Percentiles rank a stretch among this genome's conserved stretches.
Conservation (phyloP, 441 rosid genomes). For the Erysimum pusillum region DNA sequence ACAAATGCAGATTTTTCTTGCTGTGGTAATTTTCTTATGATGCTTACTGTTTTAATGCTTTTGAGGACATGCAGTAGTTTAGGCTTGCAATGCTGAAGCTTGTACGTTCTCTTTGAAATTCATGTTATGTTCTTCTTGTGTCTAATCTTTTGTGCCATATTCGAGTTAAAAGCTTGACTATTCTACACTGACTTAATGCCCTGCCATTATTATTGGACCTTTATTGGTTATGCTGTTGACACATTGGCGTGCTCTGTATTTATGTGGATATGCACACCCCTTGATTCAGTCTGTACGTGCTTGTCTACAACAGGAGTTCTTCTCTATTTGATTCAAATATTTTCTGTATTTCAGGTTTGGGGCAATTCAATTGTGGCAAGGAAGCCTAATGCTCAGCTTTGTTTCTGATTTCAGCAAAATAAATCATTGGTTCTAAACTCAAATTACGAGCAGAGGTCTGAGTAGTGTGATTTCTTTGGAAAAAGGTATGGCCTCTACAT, state of each 20-base stretch:
- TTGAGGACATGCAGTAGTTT: background rate
- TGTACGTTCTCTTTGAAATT: background rate
- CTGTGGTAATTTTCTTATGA: background rate
- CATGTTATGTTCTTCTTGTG: background rate
- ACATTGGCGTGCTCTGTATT: background rate
- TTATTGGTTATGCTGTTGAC: background rate
- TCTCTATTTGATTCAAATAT: background rate
- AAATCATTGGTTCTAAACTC: background rate
- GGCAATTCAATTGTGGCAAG: background rate
- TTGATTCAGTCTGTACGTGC: background rate
- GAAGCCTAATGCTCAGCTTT: background rate
- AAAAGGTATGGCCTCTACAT: background rate
- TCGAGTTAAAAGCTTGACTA: background rate
- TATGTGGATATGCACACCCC: background rate
- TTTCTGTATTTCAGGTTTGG: background rate
- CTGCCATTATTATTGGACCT: background rate
- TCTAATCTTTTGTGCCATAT: slow-evolving; percentile 1
- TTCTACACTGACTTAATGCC: slow-evolving; percentile 1
- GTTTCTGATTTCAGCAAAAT: background rate
- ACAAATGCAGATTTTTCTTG: background rate
- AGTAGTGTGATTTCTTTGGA: background rate
- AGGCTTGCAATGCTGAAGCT: background rate
- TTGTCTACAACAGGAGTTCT: background rate
- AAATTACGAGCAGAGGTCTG: background rate
- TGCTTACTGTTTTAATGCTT: background rate